Conservation (phyloP, 176 grass and related monocot genomes). For the Aegilops tauschii region DNA sequence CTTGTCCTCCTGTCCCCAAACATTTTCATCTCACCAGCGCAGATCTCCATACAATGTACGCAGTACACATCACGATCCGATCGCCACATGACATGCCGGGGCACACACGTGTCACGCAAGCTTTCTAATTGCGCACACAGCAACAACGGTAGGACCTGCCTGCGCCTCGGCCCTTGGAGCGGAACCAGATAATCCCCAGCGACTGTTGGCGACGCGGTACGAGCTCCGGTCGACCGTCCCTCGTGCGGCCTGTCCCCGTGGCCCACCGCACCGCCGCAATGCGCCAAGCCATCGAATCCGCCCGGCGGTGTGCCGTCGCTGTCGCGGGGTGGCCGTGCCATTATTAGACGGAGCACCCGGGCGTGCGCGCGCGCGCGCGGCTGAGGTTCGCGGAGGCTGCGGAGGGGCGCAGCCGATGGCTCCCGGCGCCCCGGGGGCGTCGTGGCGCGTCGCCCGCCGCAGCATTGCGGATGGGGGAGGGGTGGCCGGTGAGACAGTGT, state of each 20-base stretch:
- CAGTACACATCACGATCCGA: neutral
- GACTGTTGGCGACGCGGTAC: neutral
- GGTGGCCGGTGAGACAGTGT: neutral
- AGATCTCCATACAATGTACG: neutral
- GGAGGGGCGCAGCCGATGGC: neutral
- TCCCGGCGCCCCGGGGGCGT: neutral
- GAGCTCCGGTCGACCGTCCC: conserved; percentile 33
- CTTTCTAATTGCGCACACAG: neutral
- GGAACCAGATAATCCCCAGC: neutral
- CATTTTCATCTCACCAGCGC: neutral
- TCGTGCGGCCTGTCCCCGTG: conserved; percentile 42
- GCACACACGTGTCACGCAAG: neutral
- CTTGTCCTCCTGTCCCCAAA: neutral
- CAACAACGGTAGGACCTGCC: neutral
- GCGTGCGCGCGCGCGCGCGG: neutral
- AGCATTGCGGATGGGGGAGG: neutral
- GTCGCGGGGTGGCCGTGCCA: conserved; percentile 25
- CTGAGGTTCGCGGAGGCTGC: neutral
- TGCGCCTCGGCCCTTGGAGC: neutral
- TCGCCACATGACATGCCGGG: neutral
- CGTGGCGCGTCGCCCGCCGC: conserved; percentile 1
- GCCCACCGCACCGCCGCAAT: conserved; percentile 31
- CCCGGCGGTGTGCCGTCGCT: conserved; percentile 24
- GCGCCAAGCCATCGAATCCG: conserved; percentile 27
- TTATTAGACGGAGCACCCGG: neutral